Evolutionary conservation across 2,329 filamentous ascomycete species (phyloP).

Genomic region (Penicillium capsulatum): DNA sequence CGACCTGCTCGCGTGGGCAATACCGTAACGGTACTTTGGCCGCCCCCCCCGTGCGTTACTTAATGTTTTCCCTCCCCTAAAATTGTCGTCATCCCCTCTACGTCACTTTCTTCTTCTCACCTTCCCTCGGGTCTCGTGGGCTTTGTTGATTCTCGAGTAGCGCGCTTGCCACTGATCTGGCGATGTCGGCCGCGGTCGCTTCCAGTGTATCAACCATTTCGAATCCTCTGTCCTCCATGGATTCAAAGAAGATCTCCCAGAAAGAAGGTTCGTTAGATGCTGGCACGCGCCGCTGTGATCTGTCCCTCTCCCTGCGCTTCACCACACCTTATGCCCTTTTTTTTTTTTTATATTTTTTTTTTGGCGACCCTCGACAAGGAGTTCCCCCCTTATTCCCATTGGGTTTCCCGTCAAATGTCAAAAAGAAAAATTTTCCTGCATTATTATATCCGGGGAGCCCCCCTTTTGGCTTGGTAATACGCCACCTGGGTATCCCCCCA

Average conservation of each 20-base stretch:
- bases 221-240: conserved; percentile 41
- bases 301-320: conserved; percentile 11
- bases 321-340: conserved; percentile 4
- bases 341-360: too few species aligned
- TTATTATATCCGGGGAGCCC: conserved; percentile 15
- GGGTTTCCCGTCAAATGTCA: too few species aligned
- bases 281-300: conserved; percentile 9
- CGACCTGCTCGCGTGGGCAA: not conserved
- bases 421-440: not conserved
- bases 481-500: conserved; percentile 25
- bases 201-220: conserved; percentile 33
- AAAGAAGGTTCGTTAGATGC: conserved; percentile 38
- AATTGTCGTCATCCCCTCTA: conserved; percentile 35
- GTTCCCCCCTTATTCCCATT: not conserved
- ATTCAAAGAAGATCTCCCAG: conserved; percentile 37
- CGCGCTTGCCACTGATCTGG: conserved; percentile 13
- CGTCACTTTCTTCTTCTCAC: conserved; percentile 34
- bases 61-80: conserved; percentile 28
- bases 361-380: too few species aligned
- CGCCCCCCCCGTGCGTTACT: too few species aligned
- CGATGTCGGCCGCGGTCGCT: conserved; percentile 42
- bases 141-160: conserved; percentile 7
- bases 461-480: conserved; percentile 31
- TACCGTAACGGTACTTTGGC: too few species aligned
- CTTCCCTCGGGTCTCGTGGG: conserved; percentile 12